phyloP scores from a whole-genome alignment of 495 filamentous ascomycete genomes.

The Lineolata rhizophorae region DNA sequence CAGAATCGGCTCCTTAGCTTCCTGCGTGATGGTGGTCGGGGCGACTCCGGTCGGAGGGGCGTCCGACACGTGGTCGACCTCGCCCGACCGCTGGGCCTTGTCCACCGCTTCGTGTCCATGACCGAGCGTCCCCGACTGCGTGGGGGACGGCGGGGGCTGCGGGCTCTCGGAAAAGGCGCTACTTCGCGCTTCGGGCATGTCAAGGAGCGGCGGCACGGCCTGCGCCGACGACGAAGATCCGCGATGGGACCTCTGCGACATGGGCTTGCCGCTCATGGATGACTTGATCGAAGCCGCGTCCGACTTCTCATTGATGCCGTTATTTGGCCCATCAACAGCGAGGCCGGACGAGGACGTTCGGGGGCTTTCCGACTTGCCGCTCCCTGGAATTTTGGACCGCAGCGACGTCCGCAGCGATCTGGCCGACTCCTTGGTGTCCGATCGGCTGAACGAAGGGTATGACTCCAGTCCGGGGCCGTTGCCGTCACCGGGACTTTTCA shows the following conservation, averaged over 20 bases:
- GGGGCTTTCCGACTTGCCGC: slow-evolving; percentile 60
- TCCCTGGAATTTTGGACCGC: slow-evolving; percentile 50
- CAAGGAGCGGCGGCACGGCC: slow-evolving; percentile 9
- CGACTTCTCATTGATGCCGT: slow-evolving; percentile 24
- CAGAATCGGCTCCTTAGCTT: slow-evolving; percentile 58
- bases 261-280: slow-evolving; percentile 30
- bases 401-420: slow-evolving; percentile 61
- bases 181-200: slow-evolving; percentile 8
- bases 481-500: slow-evolving; percentile 20
- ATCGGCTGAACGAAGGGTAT: slow-evolving; percentile 78
- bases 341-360: slow-evolving; percentile 42
- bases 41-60: slow-evolving; percentile 48
- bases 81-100: slow-evolving; percentile 62
- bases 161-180: slow-evolving; percentile 28
- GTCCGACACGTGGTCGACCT: slow-evolving; percentile 94
- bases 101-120: slow-evolving; percentile 55
- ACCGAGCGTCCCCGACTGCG: slow-evolving; percentile 58
- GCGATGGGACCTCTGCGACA: slow-evolving; percentile 20
- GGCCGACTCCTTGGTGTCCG: slow-evolving; percentile 85
- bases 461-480: slow-evolving; percentile 31
- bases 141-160: slow-evolving; percentile 73
- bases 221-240: slow-evolving; percentile 17
- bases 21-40: slow-evolving; percentile 23
- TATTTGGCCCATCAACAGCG: slow-evolving; percentile 21
- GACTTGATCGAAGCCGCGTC: slow-evolving; percentile 57